Conservation (phyloP, 192 early-diverging fungal genomes). For the Dissophora ornata region DNA sequence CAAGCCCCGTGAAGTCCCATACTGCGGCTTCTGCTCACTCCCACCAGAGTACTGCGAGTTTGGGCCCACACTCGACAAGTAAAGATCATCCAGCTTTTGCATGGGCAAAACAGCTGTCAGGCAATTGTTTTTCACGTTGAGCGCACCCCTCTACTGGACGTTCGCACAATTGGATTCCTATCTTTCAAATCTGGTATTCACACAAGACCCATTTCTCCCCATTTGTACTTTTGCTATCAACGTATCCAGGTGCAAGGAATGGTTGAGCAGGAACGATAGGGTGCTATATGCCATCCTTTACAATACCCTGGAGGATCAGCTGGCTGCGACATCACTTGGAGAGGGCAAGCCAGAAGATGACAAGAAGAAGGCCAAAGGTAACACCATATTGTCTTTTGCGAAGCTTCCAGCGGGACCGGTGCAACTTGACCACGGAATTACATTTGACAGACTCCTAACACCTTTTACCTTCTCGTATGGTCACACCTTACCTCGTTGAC, state of each 20-base stretch:
- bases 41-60: conserved; percentile 90
- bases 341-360: conserved; percentile 44
- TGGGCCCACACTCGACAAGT: conserved; percentile 82
- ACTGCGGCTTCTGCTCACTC: conserved; percentile 54
- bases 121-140: not conserved
- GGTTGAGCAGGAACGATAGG: conserved; percentile 47
- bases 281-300: conserved; percentile 25
- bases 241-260: conserved; percentile 43
- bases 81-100: conserved; percentile 31
- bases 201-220: too few relatives aligned
- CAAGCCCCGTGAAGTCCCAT: conserved; percentile 48
- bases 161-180: too few relatives aligned
- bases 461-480: too few relatives aligned
- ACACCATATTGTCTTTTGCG: not conserved
- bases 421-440: too few relatives aligned
- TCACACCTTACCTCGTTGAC: conserved; percentile 28
- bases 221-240: too few relatives aligned
- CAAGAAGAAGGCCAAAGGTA: conserved; percentile 62
- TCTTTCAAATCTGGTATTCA: too few relatives aligned
- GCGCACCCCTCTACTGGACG: too few relatives aligned
- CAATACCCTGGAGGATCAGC: conserved; percentile 41
- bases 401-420: not conserved
- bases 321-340: conserved; percentile 34
- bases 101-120: conserved; percentile 55
- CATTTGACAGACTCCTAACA: too few relatives aligned